phyloP scores from a whole-genome alignment of 495 filamentous ascomycete species.

The Lophiotrema nucula region DNA sequence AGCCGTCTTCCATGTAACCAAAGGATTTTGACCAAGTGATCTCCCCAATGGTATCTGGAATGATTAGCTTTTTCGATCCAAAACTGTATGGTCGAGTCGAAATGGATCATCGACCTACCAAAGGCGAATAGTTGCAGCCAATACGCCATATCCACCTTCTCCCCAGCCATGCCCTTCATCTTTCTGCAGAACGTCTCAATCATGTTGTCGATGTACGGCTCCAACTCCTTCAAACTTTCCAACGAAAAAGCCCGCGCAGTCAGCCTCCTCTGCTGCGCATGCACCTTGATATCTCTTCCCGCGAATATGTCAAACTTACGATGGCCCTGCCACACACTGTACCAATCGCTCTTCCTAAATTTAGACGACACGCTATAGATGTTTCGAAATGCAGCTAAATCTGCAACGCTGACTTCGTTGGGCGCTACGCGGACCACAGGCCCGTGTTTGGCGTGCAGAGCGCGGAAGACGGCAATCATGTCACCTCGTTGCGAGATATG shows the following conservation, averaged over 20 bases:
- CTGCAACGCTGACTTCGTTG: background rate
- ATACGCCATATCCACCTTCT: background rate
- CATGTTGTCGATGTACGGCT: background rate
- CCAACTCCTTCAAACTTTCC: constrained; percentile 1
- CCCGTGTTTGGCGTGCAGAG: constrained; percentile 1
- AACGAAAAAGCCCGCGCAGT: background rate
- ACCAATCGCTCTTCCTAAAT: background rate
- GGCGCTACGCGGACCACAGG: background rate
- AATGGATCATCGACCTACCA: background rate
- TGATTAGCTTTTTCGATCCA: background rate
- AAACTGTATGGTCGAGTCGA: background rate
- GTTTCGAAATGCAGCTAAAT: background rate
- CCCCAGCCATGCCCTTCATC: background rate
- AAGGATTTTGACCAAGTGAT: background rate
- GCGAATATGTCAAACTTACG: background rate
- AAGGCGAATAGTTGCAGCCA: constrained; percentile 5
- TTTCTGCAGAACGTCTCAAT: background rate
- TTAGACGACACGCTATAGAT: background rate
- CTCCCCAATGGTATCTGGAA: constrained; percentile 4
- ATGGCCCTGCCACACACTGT: background rate
- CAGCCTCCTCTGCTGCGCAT: constrained; percentile 1
- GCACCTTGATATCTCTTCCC: background rate
- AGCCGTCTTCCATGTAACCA: constrained; percentile 2
- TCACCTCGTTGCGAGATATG: background rate
- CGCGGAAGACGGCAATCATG: background rate